A percentile compares a stretch with the other conserved stretches of the same genome.
These are phyloP conservation scores for Quercus berberidifolia DNA, from an alignment of 306 rosid genomes.

Conservation along the genomic window DNA sequence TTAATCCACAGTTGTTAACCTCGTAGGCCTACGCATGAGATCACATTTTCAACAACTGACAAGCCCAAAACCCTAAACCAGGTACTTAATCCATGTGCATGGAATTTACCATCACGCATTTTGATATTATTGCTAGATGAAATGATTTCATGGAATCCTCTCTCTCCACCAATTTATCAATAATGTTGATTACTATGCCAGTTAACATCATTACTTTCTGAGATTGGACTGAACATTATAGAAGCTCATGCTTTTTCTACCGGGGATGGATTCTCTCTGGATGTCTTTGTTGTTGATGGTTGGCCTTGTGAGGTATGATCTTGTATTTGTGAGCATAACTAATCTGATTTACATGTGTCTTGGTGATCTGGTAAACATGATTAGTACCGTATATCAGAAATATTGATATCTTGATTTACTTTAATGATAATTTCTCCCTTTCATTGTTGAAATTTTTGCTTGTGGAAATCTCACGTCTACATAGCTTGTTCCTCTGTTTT, in stretches of 20 bases:
- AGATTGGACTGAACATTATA: conserved; percentile 92
- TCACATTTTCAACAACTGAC: conserved; percentile 90
- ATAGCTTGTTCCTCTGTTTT: conserved; percentile 13
- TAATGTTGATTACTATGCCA: conserved; percentile 36
- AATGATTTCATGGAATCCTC: conserved; percentile 4
- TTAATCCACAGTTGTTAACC: conserved; percentile 21
- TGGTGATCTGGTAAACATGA: conserved; percentile 15
- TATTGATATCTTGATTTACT: conserved; percentile 12
- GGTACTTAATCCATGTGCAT: conserved; percentile 51
- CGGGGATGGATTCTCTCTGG: conserved; percentile 91
- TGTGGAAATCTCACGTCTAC: background rate
- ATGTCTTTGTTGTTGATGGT: conserved; percentile 95
- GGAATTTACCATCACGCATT: background rate
- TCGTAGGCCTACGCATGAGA: conserved; percentile 95
- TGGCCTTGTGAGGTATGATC: conserved; percentile 83
- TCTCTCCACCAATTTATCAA: conserved; percentile 14
- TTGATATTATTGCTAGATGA: conserved; percentile 11
- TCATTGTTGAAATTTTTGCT: background rate
- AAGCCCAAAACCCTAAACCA: conserved; percentile 96
- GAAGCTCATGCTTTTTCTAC: conserved; percentile 99
- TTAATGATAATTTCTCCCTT: conserved; percentile 9
- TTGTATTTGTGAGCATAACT: conserved; percentile 10
- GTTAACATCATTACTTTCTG: conserved; percentile 89
- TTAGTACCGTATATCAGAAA: conserved; percentile 4
- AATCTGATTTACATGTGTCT: conserved; percentile 11